Conservation (phyloP, 371 early-diverging fungal genomes). For the Lichtheimia ramosa region DNA sequence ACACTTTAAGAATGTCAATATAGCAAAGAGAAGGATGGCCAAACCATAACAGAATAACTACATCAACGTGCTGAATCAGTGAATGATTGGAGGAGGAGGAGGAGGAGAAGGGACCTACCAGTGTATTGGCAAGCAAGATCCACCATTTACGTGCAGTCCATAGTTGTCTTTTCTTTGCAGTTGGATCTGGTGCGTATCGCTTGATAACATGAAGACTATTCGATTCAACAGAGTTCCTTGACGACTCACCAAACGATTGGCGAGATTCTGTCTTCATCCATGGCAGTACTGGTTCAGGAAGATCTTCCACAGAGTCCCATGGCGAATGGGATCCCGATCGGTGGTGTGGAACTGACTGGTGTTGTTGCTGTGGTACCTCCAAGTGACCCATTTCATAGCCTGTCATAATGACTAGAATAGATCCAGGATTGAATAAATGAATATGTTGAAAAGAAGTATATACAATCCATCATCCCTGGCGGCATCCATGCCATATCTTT, state of each 20-base stretch:
- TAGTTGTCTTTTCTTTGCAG: constrained; percentile 33
- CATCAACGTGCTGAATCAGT: not conserved
- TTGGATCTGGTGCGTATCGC: constrained; percentile 25
- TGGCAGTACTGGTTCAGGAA: constrained; percentile 46
- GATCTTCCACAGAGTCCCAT: constrained; percentile 20
- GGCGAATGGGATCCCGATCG: constrained; percentile 13
- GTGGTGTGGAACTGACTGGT: not conserved
- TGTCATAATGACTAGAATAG: not conserved
- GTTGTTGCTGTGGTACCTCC: constrained; percentile 8
- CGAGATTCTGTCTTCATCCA: constrained; percentile 49
- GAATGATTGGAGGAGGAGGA: not conserved
- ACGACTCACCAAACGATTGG: constrained; percentile 26
- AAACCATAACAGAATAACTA: constrained; percentile 54
- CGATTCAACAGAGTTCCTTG: constrained; percentile 20
- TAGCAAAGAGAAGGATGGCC: constrained; percentile 29
- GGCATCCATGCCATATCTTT: too few species aligned
- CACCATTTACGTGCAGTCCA: constrained; percentile 60
- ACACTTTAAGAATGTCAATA: constrained; percentile 51
- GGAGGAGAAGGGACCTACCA: constrained; percentile 27
- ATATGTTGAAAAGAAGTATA: too few species aligned
- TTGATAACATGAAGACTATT: constrained; percentile 44
- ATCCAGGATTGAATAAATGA: too few species aligned
- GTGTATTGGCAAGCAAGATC: constrained; percentile 49
- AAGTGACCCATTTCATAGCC: constrained; percentile 13
- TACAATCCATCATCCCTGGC: too few species aligned